Evolutionary conservation across 192 early-diverging fungal genomes (phyloP), one percentile per base, ranked within the genome.

Genomic region (Phycomyces blakesleeanus): DNA sequence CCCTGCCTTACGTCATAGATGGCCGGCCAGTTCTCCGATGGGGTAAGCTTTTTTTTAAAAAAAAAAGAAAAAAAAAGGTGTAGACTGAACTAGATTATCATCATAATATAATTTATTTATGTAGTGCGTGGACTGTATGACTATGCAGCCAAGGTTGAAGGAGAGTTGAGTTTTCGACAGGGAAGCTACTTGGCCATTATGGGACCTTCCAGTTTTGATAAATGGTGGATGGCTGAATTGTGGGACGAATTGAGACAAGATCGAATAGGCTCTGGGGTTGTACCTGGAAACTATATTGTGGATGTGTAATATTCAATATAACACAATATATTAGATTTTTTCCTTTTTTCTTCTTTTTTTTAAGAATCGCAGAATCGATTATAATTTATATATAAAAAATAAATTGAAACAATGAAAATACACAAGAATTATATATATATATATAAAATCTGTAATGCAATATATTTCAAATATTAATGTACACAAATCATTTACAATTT

Each of bases 31-130:
- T 61, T 3, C 12, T 61, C 16, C 59, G 50, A 20, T 61, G 59
- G 59, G 59, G 59, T 61, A 61, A 61, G 59, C 10, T 58, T 25
- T 20, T 61, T 37, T n/a, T n/a, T n/a, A n/a, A n/a, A n/a, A n/a
- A n/a, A n/a, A n/a, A n/a, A n/a, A n/a, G n/a, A n/a, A n/a, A n/a
- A n/a, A n/a, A n/a, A n/a, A n/a, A n/a, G n/a, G n/a, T n/a, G n/a
- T n/a, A n/a, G n/a, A n/a, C n/a, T n/a, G n/a, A n/a, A n/a, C n/a
- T n/a, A n/a, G n/a, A n/a, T n/a, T n/a, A n/a, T n/a, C n/a, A n/a
- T n/a, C n/a, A n/a, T n/a, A n/a, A n/a, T n/a, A n/a, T n/a, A n/a
- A n/a, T n/a, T n/a, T n/a, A n/a, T n/a, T n/a, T 61, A 27, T 51
- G 7, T 37, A 61, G 59, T 49, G 14, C 44, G 15, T 37, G 59